These are phyloP conservation scores for Mucuna pruriens DNA, from an alignment of 306 rosid genomes.

Conservation along the genomic window DNA sequence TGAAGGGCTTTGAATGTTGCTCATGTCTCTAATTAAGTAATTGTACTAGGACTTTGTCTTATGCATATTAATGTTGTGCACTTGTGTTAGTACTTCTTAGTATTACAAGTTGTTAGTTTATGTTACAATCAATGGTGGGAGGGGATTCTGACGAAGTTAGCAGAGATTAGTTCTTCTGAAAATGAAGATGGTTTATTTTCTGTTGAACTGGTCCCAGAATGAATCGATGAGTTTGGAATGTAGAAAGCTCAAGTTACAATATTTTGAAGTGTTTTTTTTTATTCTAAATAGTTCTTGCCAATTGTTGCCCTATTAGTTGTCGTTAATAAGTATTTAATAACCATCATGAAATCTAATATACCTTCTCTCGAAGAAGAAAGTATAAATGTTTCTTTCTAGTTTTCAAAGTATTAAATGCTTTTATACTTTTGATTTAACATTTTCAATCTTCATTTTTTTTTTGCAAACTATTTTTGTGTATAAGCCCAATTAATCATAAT, in stretches of 20 bases:
- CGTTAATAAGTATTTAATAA: background rate
- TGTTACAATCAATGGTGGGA: slow-evolving; percentile 24
- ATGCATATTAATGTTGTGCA: slow-evolving; percentile 44
- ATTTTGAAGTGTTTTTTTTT: background rate
- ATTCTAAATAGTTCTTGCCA: background rate
- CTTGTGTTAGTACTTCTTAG: slow-evolving; percentile 40
- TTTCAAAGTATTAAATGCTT: background rate
- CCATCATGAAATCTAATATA: background rate
- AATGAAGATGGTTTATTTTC: slow-evolving; percentile 3
- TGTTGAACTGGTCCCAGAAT: slow-evolving; percentile 36
- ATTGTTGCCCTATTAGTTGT: background rate
- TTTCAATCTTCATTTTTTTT: background rate
- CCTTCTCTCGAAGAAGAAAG: background rate
- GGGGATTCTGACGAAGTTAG: slow-evolving; percentile 20
- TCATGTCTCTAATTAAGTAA: slow-evolving; percentile 29
- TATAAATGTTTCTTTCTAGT: background rate
- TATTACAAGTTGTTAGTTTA: slow-evolving; percentile 34
- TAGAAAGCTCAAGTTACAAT: background rate
- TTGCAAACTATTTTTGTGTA: background rate
- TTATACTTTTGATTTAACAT: background rate
- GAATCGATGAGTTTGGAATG: slow-evolving; percentile 20
- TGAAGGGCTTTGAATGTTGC: slow-evolving; percentile 30
- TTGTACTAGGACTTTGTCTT: slow-evolving; percentile 38
- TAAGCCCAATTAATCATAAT: background rate
- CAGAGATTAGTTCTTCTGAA: slow-evolving; percentile 21